Base-by-base conservation (phyloP, 140 eudicot species). In the Oenanthe javanica region DNA sequence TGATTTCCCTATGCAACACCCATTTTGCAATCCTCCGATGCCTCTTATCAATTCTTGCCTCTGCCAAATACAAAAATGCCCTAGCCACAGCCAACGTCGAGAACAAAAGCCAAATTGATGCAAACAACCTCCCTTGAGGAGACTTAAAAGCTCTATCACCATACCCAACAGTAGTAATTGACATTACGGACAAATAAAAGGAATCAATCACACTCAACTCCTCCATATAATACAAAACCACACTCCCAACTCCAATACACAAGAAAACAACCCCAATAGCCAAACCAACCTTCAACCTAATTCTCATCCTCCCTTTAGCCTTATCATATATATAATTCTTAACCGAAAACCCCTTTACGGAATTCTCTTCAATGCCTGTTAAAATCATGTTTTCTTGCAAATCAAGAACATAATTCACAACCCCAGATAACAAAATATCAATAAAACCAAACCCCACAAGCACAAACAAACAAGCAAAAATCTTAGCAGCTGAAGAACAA, bases 101-200 rank as follows among this genome's bases (percentile, higher is more conserved):
- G 13, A 93, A 80, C 78, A 91, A 80, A 14, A 93, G 88, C 98
- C 98, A 93, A 43, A 93, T 2, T 0, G 88, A 81, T 0, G 98
- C 98, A 79, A 91, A 91, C 14, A 86, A 23, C 45, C 98, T 81
- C 21, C 97, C 98, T 0, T 69, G 23, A 42, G 86, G 73, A 13
- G 96, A 85, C 80, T 71, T 80, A 38, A 93, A 93, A 0, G 97
- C 98, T 75, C 84, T 81, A 77, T 93, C 98, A 23, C 98, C 97
- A 77, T 89, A 93, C 1, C 98, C 98, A 72, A 93, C 98, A 0
- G 98, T 91, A 8, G 97, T 93, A 12, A 93, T 97, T 2, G 98
- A 93, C 54, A 89, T 79, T 4, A 87, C 98, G 6, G 98, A 88
- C 25, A 93, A 67, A 67, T 91, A 91, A 3, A 91, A 14, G 4